These are phyloP conservation scores for Phytophthora citrophthora DNA, from an alignment of 352 stramenopile genomes.

Conservation along the genomic window DNA sequence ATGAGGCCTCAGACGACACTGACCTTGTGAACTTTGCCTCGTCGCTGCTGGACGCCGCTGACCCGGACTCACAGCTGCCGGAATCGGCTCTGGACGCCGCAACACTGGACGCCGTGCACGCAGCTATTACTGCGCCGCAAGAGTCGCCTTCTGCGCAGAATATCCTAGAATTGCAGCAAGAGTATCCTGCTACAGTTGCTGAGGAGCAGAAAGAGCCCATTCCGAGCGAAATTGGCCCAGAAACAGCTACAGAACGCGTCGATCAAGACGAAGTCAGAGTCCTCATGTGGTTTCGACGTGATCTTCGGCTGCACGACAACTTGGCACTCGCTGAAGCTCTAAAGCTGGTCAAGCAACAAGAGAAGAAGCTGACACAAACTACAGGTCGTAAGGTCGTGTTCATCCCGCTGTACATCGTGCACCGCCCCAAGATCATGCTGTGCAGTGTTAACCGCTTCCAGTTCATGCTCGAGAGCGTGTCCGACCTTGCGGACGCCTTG, in stretches of 20 bases:
- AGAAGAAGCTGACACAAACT: conserved; percentile 10
- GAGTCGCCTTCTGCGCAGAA: conserved; percentile 1
- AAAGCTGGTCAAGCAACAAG: conserved; percentile 34
- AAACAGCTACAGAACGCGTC: not conserved
- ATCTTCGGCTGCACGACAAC: conserved; percentile 97
- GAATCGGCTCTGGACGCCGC: conserved; percentile 37
- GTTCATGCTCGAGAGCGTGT: conserved; percentile 95
- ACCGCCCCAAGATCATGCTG: conserved; percentile 88
- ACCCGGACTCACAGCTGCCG: conserved; percentile 27
- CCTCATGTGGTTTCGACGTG: conserved; percentile 95
- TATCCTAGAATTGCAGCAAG: not conserved
- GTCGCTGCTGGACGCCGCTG: conserved; percentile 46
- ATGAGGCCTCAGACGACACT: conserved; percentile 30
- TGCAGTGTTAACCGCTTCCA: conserved; percentile 86
- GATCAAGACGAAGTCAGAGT: conserved; percentile 41
- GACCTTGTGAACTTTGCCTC: conserved; percentile 51
- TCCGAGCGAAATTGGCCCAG: conserved; percentile 4
- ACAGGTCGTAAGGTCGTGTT: conserved; percentile 43
- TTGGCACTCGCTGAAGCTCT: conserved; percentile 87
- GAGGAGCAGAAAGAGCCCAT: conserved; percentile 1
- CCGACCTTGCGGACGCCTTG: conserved; percentile 78
- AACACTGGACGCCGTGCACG: conserved; percentile 48
- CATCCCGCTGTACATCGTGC: conserved; percentile 90
- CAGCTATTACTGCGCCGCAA: conserved; percentile 31
- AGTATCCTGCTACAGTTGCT: not conserved